A percentile compares a stretch with the other conserved stretches of the same genome.
These are phyloP conservation scores for Torulaspora globosa DNA, from an alignment of 1,139 yeast species.

Conservation along the genomic window DNA sequence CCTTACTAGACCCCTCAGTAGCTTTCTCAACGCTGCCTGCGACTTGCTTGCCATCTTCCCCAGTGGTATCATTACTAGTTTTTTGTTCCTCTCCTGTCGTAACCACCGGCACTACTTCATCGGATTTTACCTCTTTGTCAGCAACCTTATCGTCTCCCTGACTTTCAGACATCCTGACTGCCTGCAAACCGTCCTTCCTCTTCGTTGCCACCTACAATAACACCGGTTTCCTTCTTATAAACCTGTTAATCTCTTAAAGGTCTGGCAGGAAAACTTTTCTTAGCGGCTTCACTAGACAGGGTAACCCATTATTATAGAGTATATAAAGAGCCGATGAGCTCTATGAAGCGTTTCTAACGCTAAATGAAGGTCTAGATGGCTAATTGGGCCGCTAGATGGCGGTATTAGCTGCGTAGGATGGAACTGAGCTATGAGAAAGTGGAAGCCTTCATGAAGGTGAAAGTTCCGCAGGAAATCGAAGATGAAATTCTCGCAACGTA, in stretches of 20 bases:
- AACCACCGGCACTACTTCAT: not conserved
- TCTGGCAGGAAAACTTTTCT: conserved; percentile 6
- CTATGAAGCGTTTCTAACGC: not conserved
- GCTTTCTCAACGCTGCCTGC: conserved; percentile 1
- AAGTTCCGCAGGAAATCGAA: conserved; percentile 41
- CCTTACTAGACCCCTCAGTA: not conserved
- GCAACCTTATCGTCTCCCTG: conserved; percentile 5
- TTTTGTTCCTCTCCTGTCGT: conserved; percentile 1
- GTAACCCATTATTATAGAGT: not conserved
- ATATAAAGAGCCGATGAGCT: conserved; percentile 5
- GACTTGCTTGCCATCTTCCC: not conserved
- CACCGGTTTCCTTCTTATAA: not conserved
- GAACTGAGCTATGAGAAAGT: conserved; percentile 26
- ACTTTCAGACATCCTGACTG: conserved; percentile 7
- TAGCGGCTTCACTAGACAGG: too few species aligned
- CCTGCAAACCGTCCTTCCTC: conserved; percentile 1
- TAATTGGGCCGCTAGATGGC: not conserved
- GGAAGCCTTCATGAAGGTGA: conserved; percentile 33
- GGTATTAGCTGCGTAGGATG: conserved; percentile 1
- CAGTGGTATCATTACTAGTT: not conserved
- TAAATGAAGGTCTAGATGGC: not conserved
- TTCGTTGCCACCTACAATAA: not conserved
- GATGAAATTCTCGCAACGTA: conserved; percentile 41
- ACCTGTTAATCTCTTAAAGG: not conserved
- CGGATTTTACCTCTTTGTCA: not conserved